A percentile compares a stretch with the other conserved stretches of the same genome.
Evolutionary conservation across 495 filamentous ascomycete species (phyloP).

Genomic region (Cudoniella acicularis): DNA sequence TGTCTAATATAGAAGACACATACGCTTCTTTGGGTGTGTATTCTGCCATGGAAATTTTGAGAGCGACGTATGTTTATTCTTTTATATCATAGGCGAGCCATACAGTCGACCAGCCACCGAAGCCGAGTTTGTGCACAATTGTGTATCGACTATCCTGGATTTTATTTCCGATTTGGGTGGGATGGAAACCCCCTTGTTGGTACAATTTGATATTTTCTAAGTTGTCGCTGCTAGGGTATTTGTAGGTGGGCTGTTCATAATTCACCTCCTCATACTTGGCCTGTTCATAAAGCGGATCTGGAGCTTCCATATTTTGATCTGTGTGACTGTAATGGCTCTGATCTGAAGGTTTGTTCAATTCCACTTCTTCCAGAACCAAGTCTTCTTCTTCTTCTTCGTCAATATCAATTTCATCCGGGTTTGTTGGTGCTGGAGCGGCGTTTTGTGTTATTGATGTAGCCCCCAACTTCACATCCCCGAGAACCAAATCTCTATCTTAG

Average conservation of each 20-base stretch:
- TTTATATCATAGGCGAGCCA: slow-evolving; percentile 31
- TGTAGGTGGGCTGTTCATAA: no score
- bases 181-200: slow-evolving; percentile 38
- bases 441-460: no score
- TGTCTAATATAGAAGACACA: background rate
- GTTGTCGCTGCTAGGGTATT: background rate
- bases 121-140: slow-evolving; percentile 38
- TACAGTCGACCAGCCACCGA: slow-evolving; percentile 38
- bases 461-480: no score
- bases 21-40: background rate
- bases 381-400: no score
- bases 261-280: no score
- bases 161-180: slow-evolving; percentile 32
- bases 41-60: background rate
- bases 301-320: background rate
- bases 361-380: background rate
- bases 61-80: background rate
- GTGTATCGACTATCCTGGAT: slow-evolving; percentile 31
- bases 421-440: no score
- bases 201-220: slow-evolving; percentile 31
- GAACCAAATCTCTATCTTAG: no score
- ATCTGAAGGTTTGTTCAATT: background rate
- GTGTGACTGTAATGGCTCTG: background rate
- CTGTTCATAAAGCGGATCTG: background rate
- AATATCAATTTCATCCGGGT: no score